Evolutionary conservation across 768 basidiomycete species (phyloP), one percentile per base, ranked within the genome.

Genomic region (Trametes sanguinea): DNA sequence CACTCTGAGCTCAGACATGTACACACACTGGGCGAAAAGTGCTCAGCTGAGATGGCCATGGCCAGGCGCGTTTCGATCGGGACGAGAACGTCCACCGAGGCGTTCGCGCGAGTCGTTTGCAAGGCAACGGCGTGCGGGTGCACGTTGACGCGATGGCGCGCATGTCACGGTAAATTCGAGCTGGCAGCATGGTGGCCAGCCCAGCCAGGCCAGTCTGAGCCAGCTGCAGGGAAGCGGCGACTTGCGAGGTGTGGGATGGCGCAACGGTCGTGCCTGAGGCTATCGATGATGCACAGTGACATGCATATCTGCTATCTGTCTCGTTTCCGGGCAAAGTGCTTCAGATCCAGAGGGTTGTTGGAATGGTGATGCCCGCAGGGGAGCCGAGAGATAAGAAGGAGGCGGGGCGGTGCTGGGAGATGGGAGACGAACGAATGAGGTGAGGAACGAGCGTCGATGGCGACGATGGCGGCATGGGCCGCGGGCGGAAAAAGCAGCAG

Each of bases 211-310:
- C 39, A 39, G 42, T 5, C 40, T 54, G 42, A 43, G 42, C 13
- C 42, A 8, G 42, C 42, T 43, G 14, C 42, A 43, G 42, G 42
- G 42, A 43, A 43, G 42, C 42, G 43, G 17, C 27, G 35, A 6
- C 22, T 22, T 22, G 22, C 35, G 35, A 37, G 6, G 11, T 13
- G 33, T 9, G 37, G n/a, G 46, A 4, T 56, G 44, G 3, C 14
- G 33, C 5, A 33, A 35, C 3, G 2, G 40, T 32, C 17, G 55
- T 62, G 37, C 55, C 55, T 62, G 55, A 27, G 17, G 55, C 50
- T 53, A 54, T 53, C 56, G 56, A 37, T 37, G 35, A 11, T 37
- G 6, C 6, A 6, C 6, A 6, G 11, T 37, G 35, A 37, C 35
- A 11, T 22, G 22, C 22, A 53, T 53, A 54, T 43, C 16, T 13